Conservation (phyloP, 495 filamentous ascomycete genomes). For the Penicillium nucicola region DNA sequence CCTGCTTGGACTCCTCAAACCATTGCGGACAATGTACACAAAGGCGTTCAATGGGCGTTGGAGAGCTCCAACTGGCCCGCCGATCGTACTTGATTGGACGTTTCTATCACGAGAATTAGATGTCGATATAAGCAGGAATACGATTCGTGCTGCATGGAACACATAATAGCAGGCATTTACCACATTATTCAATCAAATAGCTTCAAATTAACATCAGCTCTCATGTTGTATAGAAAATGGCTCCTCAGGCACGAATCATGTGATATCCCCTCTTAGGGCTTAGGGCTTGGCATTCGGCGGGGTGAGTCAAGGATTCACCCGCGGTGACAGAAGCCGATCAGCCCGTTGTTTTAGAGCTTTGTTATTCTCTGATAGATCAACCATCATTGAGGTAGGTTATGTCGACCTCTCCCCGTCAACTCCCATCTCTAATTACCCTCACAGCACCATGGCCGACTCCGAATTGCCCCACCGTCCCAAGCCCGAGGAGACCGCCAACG, state of each 20-base stretch:
- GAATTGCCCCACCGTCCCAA: constrained; percentile 48
- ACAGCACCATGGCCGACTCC: constrained; percentile 43
- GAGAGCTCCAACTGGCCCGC: constrained; percentile 43
- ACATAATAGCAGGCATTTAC: neutral
- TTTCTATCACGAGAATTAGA: neutral
- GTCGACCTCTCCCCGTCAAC: neutral
- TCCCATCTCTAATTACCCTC: constrained; percentile 5
- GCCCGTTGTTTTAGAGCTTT: constrained; percentile 1
- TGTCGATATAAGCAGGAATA: neutral
- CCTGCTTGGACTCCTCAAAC: constrained; percentile 52
- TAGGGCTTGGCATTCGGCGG: constrained; percentile 38
- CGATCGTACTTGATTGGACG: constrained; percentile 11
- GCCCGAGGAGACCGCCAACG: constrained; percentile 39
- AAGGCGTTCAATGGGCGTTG: constrained; percentile 63
- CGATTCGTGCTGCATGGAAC: neutral
- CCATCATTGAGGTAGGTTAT: constrained; percentile 17
- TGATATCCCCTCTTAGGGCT: constrained; percentile 43
- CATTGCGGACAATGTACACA: constrained; percentile 66
- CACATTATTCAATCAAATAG: neutral
- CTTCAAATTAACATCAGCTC: neutral
- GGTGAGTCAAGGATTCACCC: constrained; percentile 27
- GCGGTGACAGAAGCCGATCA: constrained; percentile 5
- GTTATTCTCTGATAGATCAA: constrained; percentile 13
- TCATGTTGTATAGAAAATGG: neutral
- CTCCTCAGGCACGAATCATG: constrained; percentile 20